Evolutionary conservation across 805 yeast genomes (phyloP).

Genomic region (Wickerhamiella alocasiicola): DNA sequence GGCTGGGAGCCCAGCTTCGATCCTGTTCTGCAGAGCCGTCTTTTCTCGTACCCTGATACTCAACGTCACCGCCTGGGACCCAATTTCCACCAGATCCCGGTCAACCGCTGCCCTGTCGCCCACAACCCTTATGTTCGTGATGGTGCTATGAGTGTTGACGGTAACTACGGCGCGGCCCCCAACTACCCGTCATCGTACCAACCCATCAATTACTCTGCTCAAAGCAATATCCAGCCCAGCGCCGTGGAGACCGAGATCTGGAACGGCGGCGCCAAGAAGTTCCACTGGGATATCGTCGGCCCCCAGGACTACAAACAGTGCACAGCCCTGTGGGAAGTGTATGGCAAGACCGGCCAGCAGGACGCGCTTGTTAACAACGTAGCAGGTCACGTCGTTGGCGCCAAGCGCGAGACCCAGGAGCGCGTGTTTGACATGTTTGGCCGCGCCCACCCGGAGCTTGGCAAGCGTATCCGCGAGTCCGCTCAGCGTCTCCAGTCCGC

Average conservation of each 20-base stretch:
- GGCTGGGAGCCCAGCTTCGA: conserved; percentile 67
- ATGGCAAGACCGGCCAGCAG: conserved; percentile 74
- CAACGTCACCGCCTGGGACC: conserved; percentile 65
- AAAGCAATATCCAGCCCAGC: conserved; percentile 15
- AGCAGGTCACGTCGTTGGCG: conserved; percentile 55
- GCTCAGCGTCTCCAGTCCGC: background rate
- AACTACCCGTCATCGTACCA: conserved; percentile 37
- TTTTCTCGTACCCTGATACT: conserved; percentile 65
- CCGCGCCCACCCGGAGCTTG: conserved; percentile 59
- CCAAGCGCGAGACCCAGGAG: conserved; percentile 66
- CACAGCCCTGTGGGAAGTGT: conserved; percentile 60
- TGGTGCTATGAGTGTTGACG: conserved; percentile 41
- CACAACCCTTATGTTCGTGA: conserved; percentile 44
- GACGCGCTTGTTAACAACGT: conserved; percentile 71
- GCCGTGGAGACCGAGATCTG: conserved; percentile 55
- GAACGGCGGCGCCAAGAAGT: conserved; percentile 71
- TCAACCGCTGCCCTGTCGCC: conserved; percentile 44
- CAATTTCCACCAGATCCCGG: conserved; percentile 56
- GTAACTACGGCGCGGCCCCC: conserved; percentile 39
- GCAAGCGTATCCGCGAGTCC: conserved; percentile 50
- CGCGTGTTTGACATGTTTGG: conserved; percentile 63
- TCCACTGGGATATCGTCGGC: conserved; percentile 69
- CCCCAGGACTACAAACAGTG: conserved; percentile 72
- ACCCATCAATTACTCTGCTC: conserved; percentile 26
- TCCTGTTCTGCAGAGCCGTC: conserved; percentile 64